Percentiles rank a stretch among this genome's conserved stretches.
Conservation (phyloP, 2,329 filamentous ascomycete species). For the Xylaria sp. region DNA sequence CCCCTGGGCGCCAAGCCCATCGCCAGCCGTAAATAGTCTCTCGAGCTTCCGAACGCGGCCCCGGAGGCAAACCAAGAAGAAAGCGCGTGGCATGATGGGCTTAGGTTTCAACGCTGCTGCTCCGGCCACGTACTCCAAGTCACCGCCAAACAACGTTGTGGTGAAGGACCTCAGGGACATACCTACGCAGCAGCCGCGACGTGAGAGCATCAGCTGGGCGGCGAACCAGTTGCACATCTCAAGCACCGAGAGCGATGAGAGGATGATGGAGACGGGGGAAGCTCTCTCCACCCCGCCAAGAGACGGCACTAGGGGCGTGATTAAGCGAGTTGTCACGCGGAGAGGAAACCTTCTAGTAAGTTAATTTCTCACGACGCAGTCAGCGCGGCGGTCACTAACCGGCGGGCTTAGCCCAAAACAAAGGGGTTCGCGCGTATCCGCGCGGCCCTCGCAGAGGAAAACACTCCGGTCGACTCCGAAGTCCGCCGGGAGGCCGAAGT, state of each 20-base stretch:
- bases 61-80: conserved; percentile 66
- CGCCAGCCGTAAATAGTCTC: conserved; percentile 73
- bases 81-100: conserved; percentile 49
- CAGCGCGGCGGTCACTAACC: conserved; percentile 33
- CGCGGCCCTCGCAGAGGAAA: conserved; percentile 86
- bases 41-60: conserved; percentile 81
- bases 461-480: conserved; percentile 84
- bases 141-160: conserved; percentile 62
- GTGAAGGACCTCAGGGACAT: conserved; percentile 44
- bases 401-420: conserved; percentile 76
- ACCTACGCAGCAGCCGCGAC: conserved; percentile 56
- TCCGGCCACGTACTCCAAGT: conserved; percentile 61
- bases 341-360: conserved; percentile 85
- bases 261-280: conserved; percentile 52
- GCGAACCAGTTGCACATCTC: conserved; percentile 86
- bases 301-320: conserved; percentile 71
- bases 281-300: conserved; percentile 47
- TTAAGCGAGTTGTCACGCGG: conserved; percentile 80
- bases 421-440: conserved; percentile 93
- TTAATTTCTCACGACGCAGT: conserved; percentile 20
- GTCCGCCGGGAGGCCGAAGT: conserved; percentile 91
- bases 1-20: conserved; percentile 67
- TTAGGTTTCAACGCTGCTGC: conserved; percentile 53
- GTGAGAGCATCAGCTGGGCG: conserved; percentile 89
- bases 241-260: conserved; percentile 79